Conservation (phyloP, 2,329 filamentous ascomycete genomes). For the Aspergillus udagawae region DNA sequence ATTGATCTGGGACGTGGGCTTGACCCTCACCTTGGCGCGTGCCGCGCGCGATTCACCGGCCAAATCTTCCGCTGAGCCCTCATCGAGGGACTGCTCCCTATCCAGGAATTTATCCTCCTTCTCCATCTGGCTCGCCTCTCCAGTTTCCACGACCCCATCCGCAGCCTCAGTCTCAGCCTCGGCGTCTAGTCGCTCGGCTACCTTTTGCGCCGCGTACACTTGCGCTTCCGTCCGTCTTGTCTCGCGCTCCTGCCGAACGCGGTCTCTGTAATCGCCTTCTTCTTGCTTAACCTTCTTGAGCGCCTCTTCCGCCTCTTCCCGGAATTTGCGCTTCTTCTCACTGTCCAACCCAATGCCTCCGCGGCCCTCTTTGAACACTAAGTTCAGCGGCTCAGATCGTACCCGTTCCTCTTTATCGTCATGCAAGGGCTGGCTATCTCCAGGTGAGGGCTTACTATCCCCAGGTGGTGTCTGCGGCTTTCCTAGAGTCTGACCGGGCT, state of each 20-base stretch:
- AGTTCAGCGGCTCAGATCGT: slow-evolving; percentile 67
- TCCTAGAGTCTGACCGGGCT: slow-evolving; percentile 69
- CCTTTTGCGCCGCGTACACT: slow-evolving; percentile 73
- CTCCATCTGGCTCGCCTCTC: slow-evolving; percentile 5
- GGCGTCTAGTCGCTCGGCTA: slow-evolving; percentile 71
- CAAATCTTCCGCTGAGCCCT: slow-evolving; percentile 8
- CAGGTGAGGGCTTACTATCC: neutral
- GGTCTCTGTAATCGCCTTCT: slow-evolving; percentile 68
- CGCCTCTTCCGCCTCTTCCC: slow-evolving; percentile 57
- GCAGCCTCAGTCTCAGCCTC: slow-evolving; percentile 37
- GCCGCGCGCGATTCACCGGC: neutral
- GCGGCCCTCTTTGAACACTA: slow-evolving; percentile 73
- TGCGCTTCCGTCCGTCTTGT: slow-evolving; percentile 64
- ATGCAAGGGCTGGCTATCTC: neutral
- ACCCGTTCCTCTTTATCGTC: slow-evolving; percentile 23
- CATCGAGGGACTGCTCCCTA: neutral
- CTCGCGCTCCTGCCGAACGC: slow-evolving; percentile 68
- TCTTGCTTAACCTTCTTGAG: slow-evolving; percentile 61
- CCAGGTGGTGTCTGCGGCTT: slow-evolving; percentile 38
- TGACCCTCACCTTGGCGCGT: slow-evolving; percentile 22
- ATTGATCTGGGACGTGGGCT: slow-evolving; percentile 64
- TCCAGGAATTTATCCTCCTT: slow-evolving; percentile 3
- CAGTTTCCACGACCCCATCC: slow-evolving; percentile 7
- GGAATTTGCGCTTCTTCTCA: slow-evolving; percentile 73
- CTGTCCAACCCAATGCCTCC: slow-evolving; percentile 80